Percentiles rank a stretch among this genome's conserved stretches.
These are phyloP conservation scores for Apiotrichum akiyoshidainum DNA, from an alignment of 1,284 basidiomycete species.

Conservation along the genomic window DNA sequence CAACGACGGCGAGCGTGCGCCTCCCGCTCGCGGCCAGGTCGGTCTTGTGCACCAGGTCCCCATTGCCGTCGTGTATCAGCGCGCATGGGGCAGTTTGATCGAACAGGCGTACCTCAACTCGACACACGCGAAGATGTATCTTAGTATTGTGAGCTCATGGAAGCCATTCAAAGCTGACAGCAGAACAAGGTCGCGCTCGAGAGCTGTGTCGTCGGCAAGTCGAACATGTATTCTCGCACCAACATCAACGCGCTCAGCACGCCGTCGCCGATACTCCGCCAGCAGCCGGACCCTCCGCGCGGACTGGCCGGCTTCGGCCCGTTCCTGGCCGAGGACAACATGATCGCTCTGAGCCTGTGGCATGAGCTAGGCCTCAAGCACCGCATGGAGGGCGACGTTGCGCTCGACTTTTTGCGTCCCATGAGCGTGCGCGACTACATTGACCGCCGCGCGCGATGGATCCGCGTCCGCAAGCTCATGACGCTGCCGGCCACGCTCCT, in stretches of 20 bases:
- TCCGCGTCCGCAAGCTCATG: conserved; percentile 90
- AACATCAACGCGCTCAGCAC: conserved; percentile 55
- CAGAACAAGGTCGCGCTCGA: conserved; percentile 68
- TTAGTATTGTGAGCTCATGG: conserved; percentile 65
- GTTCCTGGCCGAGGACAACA: conserved; percentile 92
- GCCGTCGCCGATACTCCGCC: conserved; percentile 38
- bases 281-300: conserved; percentile 33
- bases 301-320: conserved; percentile 73
- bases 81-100: conserved; percentile 70
- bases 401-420: conserved; percentile 78
- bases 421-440: conserved; percentile 79
- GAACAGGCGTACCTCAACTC: conserved; percentile 95
- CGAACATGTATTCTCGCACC: conserved; percentile 86
- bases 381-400: conserved; percentile 81
- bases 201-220: conserved; percentile 96
- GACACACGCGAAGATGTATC: conserved; percentile 98
- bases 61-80: conserved; percentile 71
- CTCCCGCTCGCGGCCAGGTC: conserved; percentile 53
- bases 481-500: conserved; percentile 73
- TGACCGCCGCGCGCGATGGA: conserved; percentile 83
- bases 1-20: conserved; percentile 27
- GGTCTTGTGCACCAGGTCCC: conserved; percentile 96
- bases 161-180: conserved; percentile 1
- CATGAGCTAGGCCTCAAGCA: conserved; percentile 82
- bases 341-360: conserved; percentile 85